These are phyloP conservation scores for Ceratobasidium sp. DNA, from an alignment of 1,284 basidiomycete genomes.

Conservation along the genomic window DNA sequence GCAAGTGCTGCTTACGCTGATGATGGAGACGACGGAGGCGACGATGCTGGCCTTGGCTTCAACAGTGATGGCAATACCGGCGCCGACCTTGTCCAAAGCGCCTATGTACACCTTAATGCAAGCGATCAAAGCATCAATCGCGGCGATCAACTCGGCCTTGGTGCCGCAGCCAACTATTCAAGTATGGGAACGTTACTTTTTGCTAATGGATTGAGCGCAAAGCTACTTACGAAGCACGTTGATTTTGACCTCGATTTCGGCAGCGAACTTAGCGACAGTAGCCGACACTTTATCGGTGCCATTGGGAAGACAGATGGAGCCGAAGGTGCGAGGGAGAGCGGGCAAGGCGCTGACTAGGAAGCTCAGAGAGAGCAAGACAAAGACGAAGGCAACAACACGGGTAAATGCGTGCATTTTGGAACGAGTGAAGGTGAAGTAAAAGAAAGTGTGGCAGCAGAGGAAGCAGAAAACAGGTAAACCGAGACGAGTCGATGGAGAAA, in stretches of 20 bases:
- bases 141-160: conserved; percentile 3
- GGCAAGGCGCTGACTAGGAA: conserved; percentile 33
- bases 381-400: conserved; percentile 5
- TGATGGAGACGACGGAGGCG: conserved; percentile 24
- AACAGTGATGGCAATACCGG: conserved; percentile 13
- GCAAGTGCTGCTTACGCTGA: conserved; percentile 7
- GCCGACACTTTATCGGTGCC: conserved; percentile 21
- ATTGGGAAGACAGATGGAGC: not conserved
- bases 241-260: conserved; percentile 20
- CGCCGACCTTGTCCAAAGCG: conserved; percentile 26
- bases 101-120: conserved; percentile 4
- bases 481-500: conserved; percentile 9
- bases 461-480: not conserved
- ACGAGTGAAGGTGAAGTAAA: not conserved
- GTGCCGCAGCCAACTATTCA: conserved; percentile 13
- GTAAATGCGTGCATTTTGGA: conserved; percentile 31
- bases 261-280: not conserved
- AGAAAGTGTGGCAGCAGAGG: not conserved
- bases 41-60: conserved; percentile 39
- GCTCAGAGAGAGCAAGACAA: conserved; percentile 36
- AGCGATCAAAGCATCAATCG: not conserved
- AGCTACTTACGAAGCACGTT: conserved; percentile 6
- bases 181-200: no score
- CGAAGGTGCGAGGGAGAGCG: not conserved
- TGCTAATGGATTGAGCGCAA: not conserved